A percentile compares a stretch with the other conserved stretches of the same genome.
Conservation (phyloP, 2,329 filamentous ascomycete genomes). For the Aureobasidium sp. region DNA sequence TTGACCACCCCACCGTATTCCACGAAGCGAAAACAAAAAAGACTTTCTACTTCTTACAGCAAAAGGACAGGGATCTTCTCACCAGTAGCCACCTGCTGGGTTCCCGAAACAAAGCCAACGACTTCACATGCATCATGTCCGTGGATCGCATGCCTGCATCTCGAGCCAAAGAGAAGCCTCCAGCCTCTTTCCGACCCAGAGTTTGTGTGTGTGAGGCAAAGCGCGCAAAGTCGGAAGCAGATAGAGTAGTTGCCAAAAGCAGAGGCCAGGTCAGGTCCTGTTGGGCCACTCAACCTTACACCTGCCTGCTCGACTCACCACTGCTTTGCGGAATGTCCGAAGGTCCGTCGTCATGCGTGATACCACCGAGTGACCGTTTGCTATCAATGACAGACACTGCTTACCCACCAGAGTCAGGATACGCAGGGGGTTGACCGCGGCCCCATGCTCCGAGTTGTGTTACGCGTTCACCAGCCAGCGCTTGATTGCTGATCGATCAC, state of each 20-base stretch:
- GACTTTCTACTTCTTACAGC: conserved; percentile 2
- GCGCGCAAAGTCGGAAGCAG: not conserved
- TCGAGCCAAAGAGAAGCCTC: not conserved
- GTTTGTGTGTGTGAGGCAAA: not conserved
- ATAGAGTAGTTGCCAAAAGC: not conserved
- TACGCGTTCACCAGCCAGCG: conserved; percentile 6
- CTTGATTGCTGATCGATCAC: not conserved
- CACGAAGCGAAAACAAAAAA: not conserved
- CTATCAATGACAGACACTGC: not conserved
- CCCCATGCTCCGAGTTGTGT: conserved; percentile 10
- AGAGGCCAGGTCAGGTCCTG: not conserved
- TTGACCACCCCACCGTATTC: not conserved
- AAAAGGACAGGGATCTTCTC: not conserved
- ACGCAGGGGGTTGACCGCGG: conserved; percentile 1
- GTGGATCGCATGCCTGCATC: not conserved
- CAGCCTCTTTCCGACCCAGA: not conserved
- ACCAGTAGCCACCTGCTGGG: not conserved
- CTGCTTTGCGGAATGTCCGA: conserved; percentile 1
- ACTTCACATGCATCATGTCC: conserved; percentile 1
- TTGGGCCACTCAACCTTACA: not conserved
- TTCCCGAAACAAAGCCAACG: not conserved
- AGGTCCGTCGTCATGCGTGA: not conserved
- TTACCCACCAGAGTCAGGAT: not conserved
- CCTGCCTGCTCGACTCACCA: not conserved
- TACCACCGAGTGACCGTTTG: not conserved